Evolutionary conservation across 164 flowering plant genomes (phyloP), one percentile per base, ranked within the genome.

Genomic region (Stephania yunnanensis): DNA sequence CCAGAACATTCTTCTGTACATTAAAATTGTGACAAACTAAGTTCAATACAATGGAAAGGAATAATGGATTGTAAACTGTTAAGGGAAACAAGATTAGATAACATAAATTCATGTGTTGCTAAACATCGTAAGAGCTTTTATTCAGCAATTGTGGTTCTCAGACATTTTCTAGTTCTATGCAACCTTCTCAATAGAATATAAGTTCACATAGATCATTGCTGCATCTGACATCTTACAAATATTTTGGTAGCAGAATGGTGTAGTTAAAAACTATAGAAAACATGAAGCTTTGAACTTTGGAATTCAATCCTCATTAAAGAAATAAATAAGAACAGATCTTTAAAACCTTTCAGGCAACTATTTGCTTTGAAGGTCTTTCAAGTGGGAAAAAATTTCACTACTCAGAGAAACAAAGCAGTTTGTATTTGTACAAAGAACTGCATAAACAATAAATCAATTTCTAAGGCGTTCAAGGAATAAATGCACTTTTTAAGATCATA

Each of bases 1-100:
- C 48, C 52, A 92, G 52, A 48, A 86, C 84, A 74, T 78, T 82
- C 50, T 83, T 82, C 98, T 95, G 93, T 82, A 85, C n/a, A 73
- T 36, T 68, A 50, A 20, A 79, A 73, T 52, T 45, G 76, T 64
- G 70, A 1, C 20, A 10, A 61, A 61, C 25, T 58, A 7, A 61
- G 66, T 25, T 25, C 20, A 61, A 50, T 19, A 58, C 3, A 7
- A 17, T 7, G 66, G 69, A 66, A 17, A 66, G n/a, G 10, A 12
- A 66, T 66, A 66, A 25, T 66, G 69, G 69, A 66, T 61, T 36
- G 42, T 36, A 2, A 2, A 36, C 42, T 36, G 1, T 36, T 36
- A 36, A 2, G 3, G 42, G 42, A 36, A 36, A 36, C 42, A 36
- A 36, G 42, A 36, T 36, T 36, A 36, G 42, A 36, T 36, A 36